Base-by-base conservation (phyloP, 192 early-diverging fungal species). In the Lobosporangium transversale region DNA sequence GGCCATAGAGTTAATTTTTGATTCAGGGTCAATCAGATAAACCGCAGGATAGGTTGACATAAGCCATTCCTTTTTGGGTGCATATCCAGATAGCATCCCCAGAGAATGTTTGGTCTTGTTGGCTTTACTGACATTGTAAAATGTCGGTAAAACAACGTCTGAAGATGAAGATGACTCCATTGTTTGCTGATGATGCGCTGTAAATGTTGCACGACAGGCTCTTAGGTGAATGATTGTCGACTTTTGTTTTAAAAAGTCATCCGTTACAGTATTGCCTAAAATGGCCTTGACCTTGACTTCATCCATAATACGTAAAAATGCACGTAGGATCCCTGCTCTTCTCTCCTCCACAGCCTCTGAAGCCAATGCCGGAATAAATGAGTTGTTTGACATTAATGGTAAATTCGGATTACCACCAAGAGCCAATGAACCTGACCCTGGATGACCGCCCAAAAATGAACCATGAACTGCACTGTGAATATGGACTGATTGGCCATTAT, bases 211-310 rank as follows among this genome's bases (percentile, higher is more conserved):
- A 60, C 74, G 79, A 79, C 56, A 91, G 57, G 20, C 80, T 42
- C 45, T 89, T 81, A 58, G 92, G 85, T 61, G 81, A 70, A 17
- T 59, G 45, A 20, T 66, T 48, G 78, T 91, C 74, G 45, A 82
- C 81, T 76, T 76, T 21, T 57, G 71, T 27, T 93, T 68, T 5
- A 94, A 75, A 36, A 65, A 68, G 24, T 66, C 80, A 12, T 86
- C 80, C 18, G 80, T 71, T 50, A 88, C 84, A 31, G 87, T 85
- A 48, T 81, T 80, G 44, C 84, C 86, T 8, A 89, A 66, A n/a
- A 81, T 81, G 26, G 90, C 78, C 58, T 92, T 71, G 14, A 78
- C 70, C 35, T 85, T 81, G 40, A 91, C 80, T 62, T 93, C 91
- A 43, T 94, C 92, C 53, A 83, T 66, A 49, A 90, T 80, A 14